Evolutionary conservation across 2,329 filamentous ascomycete species (phyloP).

Genomic region (Parastagonospora nodorum): DNA sequence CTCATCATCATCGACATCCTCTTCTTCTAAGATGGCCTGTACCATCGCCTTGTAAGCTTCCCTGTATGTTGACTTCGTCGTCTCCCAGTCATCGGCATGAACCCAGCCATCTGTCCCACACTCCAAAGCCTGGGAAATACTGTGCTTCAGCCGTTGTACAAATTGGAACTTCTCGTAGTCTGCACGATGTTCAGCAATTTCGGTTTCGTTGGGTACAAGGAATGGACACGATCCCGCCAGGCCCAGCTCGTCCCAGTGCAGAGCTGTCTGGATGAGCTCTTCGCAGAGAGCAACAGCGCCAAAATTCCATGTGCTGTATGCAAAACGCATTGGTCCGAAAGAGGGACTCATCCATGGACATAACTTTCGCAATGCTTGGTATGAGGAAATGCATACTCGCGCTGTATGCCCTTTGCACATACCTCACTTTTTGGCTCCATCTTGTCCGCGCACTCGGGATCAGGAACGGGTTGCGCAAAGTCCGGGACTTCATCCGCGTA

Average conservation of each 20-base stretch:
- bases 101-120: slow-evolving; percentile 45
- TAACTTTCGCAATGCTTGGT: slow-evolving; percentile 37
- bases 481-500: slow-evolving; percentile 48
- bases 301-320: slow-evolving; percentile 50
- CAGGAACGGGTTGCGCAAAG: slow-evolving; percentile 39
- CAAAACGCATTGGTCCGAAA: slow-evolving; percentile 50
- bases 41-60: slow-evolving; percentile 40
- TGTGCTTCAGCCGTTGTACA: slow-evolving; percentile 36
- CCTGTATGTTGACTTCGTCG: slow-evolving; percentile 31
- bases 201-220: slow-evolving; percentile 28
- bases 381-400: slow-evolving; percentile 34
- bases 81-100: slow-evolving; percentile 42
- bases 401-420: slow-evolving; percentile 42
- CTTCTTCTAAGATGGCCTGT: slow-evolving; percentile 35
- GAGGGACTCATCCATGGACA: slow-evolving; percentile 44
- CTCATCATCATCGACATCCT: slow-evolving; percentile 40
- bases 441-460: slow-evolving; percentile 18
- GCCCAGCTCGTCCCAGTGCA: slow-evolving; percentile 47
- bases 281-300: slow-evolving; percentile 47
- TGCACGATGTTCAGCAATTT: slow-evolving; percentile 32
- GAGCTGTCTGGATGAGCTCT: slow-evolving; percentile 49
- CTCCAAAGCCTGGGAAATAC: slow-evolving; percentile 38
- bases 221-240: slow-evolving; percentile 43
- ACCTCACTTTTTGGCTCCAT: slow-evolving; percentile 30
- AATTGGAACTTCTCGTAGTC: slow-evolving; percentile 41